A percentile compares a stretch with the other conserved stretches of the same genome.
Evolutionary conservation across 305 asterid species (phyloP).

Genomic region (Rubia tinctorum): DNA sequence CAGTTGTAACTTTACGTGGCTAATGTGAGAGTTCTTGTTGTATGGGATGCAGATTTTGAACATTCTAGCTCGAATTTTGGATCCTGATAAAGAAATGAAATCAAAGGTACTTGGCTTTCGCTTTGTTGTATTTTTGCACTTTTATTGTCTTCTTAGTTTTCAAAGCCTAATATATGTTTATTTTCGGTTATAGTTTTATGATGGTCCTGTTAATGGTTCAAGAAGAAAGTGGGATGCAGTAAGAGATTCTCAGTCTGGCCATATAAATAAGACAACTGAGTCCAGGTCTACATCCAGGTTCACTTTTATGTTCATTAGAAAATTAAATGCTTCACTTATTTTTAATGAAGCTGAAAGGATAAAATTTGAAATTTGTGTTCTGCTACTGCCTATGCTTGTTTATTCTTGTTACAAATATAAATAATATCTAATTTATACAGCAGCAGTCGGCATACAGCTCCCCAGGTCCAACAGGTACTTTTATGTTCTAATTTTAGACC

Average conservation of each 20-base stretch:
- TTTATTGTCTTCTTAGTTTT: constrained; percentile 13
- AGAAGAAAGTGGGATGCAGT: constrained; percentile 29
- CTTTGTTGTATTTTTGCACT: constrained; percentile 13
- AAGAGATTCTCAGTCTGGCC: constrained; percentile 26
- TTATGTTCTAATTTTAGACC: neutral
- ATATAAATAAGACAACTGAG: constrained; percentile 26
- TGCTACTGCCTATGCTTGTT: neutral
- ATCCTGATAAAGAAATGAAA: constrained; percentile 75
- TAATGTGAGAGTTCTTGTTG: constrained; percentile 16
- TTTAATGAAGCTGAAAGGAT: neutral
- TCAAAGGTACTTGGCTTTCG: constrained; percentile 46
- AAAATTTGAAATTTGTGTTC: neutral
- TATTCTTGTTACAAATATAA: neutral
- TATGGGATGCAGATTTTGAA: constrained; percentile 58
- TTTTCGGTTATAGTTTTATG: constrained; percentile 44
- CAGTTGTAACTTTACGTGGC: constrained; percentile 15
- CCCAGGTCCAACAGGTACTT: constrained; percentile 51
- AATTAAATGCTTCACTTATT: neutral
- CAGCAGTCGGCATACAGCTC: constrained; percentile 40
- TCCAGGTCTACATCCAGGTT: constrained; percentile 47
- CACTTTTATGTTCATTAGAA: constrained; percentile 16
- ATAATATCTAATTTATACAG: constrained; percentile 17
- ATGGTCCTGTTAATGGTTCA: constrained; percentile 42
- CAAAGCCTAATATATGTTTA: constrained; percentile 14
- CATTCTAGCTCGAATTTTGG: constrained; percentile 76